phyloP scores from a whole-genome alignment of 352 stramenopile genomes.

The Globisporangium carolinianum region DNA sequence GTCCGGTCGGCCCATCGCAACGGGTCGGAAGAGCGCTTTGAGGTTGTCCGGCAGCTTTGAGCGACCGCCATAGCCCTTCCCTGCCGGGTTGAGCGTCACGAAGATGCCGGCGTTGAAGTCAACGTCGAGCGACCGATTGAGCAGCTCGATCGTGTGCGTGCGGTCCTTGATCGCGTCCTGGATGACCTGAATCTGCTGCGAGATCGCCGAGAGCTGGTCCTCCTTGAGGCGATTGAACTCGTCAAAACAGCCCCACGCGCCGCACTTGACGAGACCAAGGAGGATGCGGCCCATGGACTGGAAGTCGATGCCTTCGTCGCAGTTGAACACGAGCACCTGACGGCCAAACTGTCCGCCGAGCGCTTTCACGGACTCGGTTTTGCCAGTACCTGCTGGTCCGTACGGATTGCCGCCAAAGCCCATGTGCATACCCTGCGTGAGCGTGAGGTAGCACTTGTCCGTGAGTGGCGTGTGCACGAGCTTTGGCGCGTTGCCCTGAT shows the following conservation, averaged over 20 bases:
- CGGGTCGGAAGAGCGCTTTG: slow-evolving; percentile 92
- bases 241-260: slow-evolving; percentile 95
- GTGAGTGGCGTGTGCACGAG: slow-evolving; percentile 93
- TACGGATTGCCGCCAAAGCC: slow-evolving; percentile 92
- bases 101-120: slow-evolving; percentile 94
- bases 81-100: slow-evolving; percentile 92
- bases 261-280: slow-evolving; percentile 92
- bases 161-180: slow-evolving; percentile 91
- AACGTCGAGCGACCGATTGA: slow-evolving; percentile 84
- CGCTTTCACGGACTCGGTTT: slow-evolving; percentile 94
- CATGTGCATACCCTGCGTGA: slow-evolving; percentile 92
- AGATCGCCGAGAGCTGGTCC: slow-evolving; percentile 92
- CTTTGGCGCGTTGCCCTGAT: slow-evolving; percentile 91
- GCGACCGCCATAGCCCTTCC: slow-evolving; percentile 91
- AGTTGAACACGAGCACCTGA: slow-evolving; percentile 92
- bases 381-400: slow-evolving; percentile 91
- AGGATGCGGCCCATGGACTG: slow-evolving; percentile 94
- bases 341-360: slow-evolving; percentile 87
- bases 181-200: slow-evolving; percentile 94
- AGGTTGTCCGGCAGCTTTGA: slow-evolving; percentile 93
- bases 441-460: slow-evolving; percentile 93
- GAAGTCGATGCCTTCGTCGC: slow-evolving; percentile 93
- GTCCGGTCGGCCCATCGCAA: slow-evolving; percentile 90
- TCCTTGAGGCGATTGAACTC: slow-evolving; percentile 96
- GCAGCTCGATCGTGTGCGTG: slow-evolving; percentile 57